Conservation (phyloP, 345 rosid species). For the Brassica juncea region DNA sequence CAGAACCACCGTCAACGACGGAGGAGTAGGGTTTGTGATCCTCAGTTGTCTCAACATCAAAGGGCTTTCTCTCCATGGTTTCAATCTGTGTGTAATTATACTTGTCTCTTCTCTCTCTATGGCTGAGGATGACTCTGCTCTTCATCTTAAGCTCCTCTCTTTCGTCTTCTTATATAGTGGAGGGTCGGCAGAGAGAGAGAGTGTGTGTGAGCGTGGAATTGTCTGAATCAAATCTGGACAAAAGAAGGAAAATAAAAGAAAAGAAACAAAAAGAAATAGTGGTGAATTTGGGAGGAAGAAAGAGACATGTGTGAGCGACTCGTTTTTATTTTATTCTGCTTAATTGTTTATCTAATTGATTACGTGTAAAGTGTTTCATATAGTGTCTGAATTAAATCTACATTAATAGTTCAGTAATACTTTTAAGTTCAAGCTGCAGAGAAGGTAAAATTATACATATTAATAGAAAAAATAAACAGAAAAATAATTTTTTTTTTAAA, state of each 20-base stretch:
- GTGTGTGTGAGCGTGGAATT: neutral
- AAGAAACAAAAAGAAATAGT: neutral
- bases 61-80: slow-evolving; percentile 39
- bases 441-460: neutral
- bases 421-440: neutral
- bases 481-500: too few species aligned
- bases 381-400: neutral
- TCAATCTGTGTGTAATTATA: slow-evolving; percentile 24
- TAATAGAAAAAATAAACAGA: too few species aligned
- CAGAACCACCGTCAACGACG: slow-evolving; percentile 30
- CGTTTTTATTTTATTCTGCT: neutral
- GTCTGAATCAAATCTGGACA: slow-evolving; percentile 26
- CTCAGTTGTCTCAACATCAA: slow-evolving; percentile 31
- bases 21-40: slow-evolving; percentile 30
- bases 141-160: slow-evolving; percentile 28
- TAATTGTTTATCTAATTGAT: neutral
- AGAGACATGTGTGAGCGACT: slow-evolving; percentile 25
- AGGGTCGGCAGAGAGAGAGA: neutral
- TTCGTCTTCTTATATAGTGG: slow-evolving; percentile 31
- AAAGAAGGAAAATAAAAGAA: neutral
- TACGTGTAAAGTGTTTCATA: neutral
- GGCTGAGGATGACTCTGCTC: slow-evolving; percentile 32
- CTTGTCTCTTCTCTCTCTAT: slow-evolving; percentile 33
- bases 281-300: slow-evolving; percentile 18
- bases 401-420: neutral